Conservation (phyloP, 1,284 basidiomycete species). For the Neonothopanus nambi region DNA sequence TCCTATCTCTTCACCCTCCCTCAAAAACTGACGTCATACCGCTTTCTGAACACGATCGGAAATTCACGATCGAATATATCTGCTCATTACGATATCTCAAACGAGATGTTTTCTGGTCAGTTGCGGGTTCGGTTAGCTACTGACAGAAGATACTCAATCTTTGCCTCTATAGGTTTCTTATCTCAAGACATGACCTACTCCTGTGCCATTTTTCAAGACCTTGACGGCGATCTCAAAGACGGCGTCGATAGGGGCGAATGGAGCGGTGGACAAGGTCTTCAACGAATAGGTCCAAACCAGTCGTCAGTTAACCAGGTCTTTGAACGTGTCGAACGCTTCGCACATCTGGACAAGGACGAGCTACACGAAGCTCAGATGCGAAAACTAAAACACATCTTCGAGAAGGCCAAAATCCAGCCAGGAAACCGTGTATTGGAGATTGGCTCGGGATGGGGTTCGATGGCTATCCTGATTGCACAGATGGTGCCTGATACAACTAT, state of each 20-base stretch:
- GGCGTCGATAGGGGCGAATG: constrained; percentile 28
- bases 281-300: constrained; percentile 8
- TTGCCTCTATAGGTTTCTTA: constrained; percentile 53
- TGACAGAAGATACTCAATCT: not conserved
- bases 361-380: constrained; percentile 69
- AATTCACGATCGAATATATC: constrained; percentile 72
- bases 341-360: constrained; percentile 39
- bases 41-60: constrained; percentile 62
- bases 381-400: constrained; percentile 59
- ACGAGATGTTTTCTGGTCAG: constrained; percentile 55
- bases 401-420: constrained; percentile 52
- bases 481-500: constrained; percentile 58
- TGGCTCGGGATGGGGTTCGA: constrained; percentile 80
- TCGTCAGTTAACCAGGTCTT: not conserved
- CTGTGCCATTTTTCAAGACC: constrained; percentile 68
- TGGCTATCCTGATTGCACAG: constrained; percentile 65
- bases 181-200: constrained; percentile 83
- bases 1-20: constrained; percentile 58
- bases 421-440: constrained; percentile 77
- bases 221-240: constrained; percentile 59
- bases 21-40: constrained; percentile 56
- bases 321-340: not conserved
- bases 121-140: constrained; percentile 2
- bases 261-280: constrained; percentile 36
- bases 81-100: constrained; percentile 75